These are phyloP conservation scores for Melaleuca alternifolia DNA, from an alignment of 345 rosid species.

Conservation along the genomic window DNA sequence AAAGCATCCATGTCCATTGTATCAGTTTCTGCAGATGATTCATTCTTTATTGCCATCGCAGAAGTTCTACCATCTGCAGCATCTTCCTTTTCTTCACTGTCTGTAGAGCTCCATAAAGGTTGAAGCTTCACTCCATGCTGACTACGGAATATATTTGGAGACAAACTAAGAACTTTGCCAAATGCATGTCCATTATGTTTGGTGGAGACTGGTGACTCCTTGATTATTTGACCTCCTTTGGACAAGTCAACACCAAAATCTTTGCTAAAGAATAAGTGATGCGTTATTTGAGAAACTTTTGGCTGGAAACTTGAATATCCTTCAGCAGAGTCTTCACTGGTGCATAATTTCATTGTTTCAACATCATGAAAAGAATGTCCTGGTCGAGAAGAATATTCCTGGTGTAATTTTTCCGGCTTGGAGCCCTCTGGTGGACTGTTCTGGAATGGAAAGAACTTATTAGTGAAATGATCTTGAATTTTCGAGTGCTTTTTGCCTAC, in stretches of 20 bases:
- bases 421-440: not conserved
- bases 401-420: constrained; percentile 3
- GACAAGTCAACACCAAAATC: constrained; percentile 23
- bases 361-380: constrained; percentile 17
- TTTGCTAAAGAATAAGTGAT: constrained; percentile 24
- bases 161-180: constrained; percentile 28
- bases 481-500: constrained; percentile 5
- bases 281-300: constrained; percentile 21
- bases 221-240: constrained; percentile 23
- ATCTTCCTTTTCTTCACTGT: constrained; percentile 28
- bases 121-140: constrained; percentile 44
- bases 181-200: constrained; percentile 32
- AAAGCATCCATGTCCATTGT: constrained; percentile 60
- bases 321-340: constrained; percentile 33
- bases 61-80: constrained; percentile 9
- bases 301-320: constrained; percentile 17
- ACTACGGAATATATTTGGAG: constrained; percentile 28
- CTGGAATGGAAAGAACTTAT: constrained; percentile 5
- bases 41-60: constrained; percentile 21
- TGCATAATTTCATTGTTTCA: constrained; percentile 33
- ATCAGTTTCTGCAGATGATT: constrained; percentile 65
- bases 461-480: constrained; percentile 4
- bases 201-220: constrained; percentile 25
- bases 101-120: constrained; percentile 45
- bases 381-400: constrained; percentile 14